These are phyloP conservation scores for Raffaelea arxii DNA, from an alignment of 2,329 filamentous ascomycete species.

Conservation along the genomic window DNA sequence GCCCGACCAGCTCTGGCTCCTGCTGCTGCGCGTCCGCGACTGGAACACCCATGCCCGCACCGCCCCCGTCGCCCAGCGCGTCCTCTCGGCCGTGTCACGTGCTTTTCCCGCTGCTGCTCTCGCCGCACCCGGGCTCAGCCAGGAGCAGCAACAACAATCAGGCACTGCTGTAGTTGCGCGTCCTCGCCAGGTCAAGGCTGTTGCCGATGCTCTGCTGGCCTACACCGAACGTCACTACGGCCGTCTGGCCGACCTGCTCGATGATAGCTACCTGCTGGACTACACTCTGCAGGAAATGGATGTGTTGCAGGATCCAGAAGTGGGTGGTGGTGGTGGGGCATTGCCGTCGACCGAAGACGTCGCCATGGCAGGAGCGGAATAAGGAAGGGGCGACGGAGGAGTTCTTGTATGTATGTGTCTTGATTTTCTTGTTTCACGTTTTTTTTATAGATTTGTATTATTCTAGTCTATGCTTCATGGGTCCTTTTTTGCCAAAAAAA, in stretches of 20 bases:
- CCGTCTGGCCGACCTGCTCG: constrained; percentile 77
- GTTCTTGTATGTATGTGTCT: background rate
- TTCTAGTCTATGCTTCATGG: no score
- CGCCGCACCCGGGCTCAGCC: constrained; percentile 16
- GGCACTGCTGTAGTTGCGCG: background rate
- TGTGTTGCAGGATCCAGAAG: constrained; percentile 41
- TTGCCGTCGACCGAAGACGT: constrained; percentile 14
- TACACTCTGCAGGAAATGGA: constrained; percentile 95
- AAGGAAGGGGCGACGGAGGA: background rate
- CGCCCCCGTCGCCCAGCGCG: constrained; percentile 72
- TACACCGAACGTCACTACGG: constrained; percentile 94
- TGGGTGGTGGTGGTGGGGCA: background rate
- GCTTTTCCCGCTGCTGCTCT: constrained; percentile 36
- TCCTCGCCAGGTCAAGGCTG: constrained; percentile 65
- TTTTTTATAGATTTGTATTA: no score
- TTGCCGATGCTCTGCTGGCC: constrained; percentile 75
- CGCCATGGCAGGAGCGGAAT: constrained; percentile 13
- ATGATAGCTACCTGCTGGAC: constrained; percentile 90
- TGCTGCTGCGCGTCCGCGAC: constrained; percentile 76
- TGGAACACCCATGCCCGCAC: constrained; percentile 97
- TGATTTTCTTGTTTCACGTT: no score
- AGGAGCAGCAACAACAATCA: constrained; percentile 38
- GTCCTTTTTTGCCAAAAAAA: no score
- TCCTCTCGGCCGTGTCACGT: constrained; percentile 67
- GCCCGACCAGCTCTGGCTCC: constrained; percentile 74